Base-by-base conservation (phyloP, 2,329 filamentous ascomycete species). In the Aspergillus viridinutans region DNA sequence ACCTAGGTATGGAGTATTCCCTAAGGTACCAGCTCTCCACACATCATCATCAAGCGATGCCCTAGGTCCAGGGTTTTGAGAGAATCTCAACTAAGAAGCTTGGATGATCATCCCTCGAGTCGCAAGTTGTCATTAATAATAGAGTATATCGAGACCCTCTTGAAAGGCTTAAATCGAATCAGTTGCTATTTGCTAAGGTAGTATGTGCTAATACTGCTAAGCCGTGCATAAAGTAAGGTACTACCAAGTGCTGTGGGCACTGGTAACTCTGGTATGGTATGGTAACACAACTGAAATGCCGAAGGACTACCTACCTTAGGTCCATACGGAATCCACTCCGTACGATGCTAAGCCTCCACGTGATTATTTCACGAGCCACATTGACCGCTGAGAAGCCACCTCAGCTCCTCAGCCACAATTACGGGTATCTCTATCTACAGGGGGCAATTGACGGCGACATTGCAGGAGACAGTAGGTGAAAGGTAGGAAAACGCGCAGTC, bases 331-430 rank as follows among this genome's bases (percentile, higher is more conserved):
- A n/a, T n/a, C 3, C 3, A 8, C 29, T 32, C 29, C 12, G 10
- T 32, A 32, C 10, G 12, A 32, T 12, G 12, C 26, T 9, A 14
- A 32, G 29, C 29, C 29, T 32, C 29, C 29, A 59, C 49, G 26
- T 29, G 20, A 17, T 20, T 17, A 10, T 12, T 4, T 20, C n/a
- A n/a, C 4, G 17, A 50, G 49, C 49, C 49, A 50, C 49, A 35
- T 21, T 3, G 4, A 29, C 40, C 54, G 53, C 10, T 12, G 42
- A 35, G 14, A 23, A 38, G 28, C 50, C 50, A 53, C 43, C 49
- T 47, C 21, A 26, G 21, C 23, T 12, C 38, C 51, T 50, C 40
- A 58, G 60, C 60, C 60, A 58, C 60, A 53, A 58, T 56, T 53
- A 57, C 58, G 60, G 54, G 38, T 51, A 40, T 52, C 48, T 53